Conservation (phyloP, 768 basidiomycete genomes). For the Amylocystis lapponica region DNA sequence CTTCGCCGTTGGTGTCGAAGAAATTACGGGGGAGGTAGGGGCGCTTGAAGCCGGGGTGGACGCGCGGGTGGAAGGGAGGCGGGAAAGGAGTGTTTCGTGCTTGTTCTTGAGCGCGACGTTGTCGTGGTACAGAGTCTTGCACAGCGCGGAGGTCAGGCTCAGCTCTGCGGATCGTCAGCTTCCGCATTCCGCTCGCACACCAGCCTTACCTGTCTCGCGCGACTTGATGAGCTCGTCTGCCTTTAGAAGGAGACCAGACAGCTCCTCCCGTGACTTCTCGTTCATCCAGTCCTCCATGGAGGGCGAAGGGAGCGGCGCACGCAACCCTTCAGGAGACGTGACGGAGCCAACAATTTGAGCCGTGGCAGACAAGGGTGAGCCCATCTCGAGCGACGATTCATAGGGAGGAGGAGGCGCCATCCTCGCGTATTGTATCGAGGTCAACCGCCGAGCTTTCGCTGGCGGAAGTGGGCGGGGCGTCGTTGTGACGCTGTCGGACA, state of each 20-base stretch:
- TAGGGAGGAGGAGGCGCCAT: slow-evolving; percentile 54
- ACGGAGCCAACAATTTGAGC: slow-evolving; percentile 5
- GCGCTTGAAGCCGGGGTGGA: slow-evolving; percentile 16
- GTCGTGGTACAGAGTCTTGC: slow-evolving; percentile 64
- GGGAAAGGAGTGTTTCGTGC: slow-evolving; percentile 65
- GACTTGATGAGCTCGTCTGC: slow-evolving; percentile 74
- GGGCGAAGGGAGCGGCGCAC: slow-evolving; percentile 2
- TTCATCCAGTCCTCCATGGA: slow-evolving; percentile 44
- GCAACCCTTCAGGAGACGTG: slow-evolving; percentile 14
- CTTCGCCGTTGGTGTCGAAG: slow-evolving; percentile 8
- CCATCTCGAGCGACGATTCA: slow-evolving; percentile 31
- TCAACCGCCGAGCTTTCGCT: slow-evolving; percentile 53
- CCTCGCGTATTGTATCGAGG: slow-evolving; percentile 22
- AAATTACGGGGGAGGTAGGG: slow-evolving; percentile 13
- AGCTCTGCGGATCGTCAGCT: slow-evolving; percentile 42
- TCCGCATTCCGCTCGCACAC: background rate
- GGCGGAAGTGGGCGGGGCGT: slow-evolving; percentile 67
- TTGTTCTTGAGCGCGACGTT: slow-evolving; percentile 64
- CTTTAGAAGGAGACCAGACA: slow-evolving; percentile 61
- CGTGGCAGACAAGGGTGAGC: slow-evolving; percentile 11
- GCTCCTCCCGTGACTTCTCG: slow-evolving; percentile 68
- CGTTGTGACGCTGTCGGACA: slow-evolving; percentile 26
- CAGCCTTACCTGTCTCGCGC: slow-evolving; percentile 61
- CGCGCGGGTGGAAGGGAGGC: slow-evolving; percentile 36
- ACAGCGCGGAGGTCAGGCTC: slow-evolving; percentile 57